Evolutionary conservation across 2,329 filamentous ascomycete species (phyloP), one percentile per base, ranked within the genome.

Genomic region (Alternaria tenuissima): DNA sequence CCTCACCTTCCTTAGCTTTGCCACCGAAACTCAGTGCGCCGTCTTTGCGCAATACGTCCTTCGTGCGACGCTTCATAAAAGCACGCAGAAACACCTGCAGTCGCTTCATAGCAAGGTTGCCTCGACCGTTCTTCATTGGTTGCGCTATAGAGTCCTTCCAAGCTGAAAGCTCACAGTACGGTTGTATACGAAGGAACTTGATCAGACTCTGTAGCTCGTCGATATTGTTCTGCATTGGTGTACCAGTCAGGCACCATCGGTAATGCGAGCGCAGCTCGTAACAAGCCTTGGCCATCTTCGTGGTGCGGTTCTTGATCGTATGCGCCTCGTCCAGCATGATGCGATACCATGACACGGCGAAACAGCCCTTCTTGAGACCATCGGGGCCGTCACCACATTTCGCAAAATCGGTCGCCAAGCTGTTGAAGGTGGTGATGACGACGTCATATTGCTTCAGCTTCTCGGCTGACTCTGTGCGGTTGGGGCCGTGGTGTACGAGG

Each of bases 21-120:
- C 90, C 89, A 38, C 91, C 91, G 26, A 91, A 89, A 61, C 91
- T 91, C 18, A 96, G 82, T 1, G 92, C 92, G 11, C 92, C 92
- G 11, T 92, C 92, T 69, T 93, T 86, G 79, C 95, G 97, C 62
- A 99, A 82, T n/a, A 99, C 92, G 22, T 97, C 93, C 79, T 99
- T 99, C 8, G 94, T 98, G 42, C 95, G 89, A n/a, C 95, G 89
- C 82, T 98, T 97, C 95, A 99, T 99, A 81, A 97, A 97, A 56
- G 93, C 94, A 55, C 91, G 90, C 4, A 99, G 82, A 62, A 96
- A 88, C 57, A 91, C 88, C 68, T 97, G 93, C 32, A 99, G 83
- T 44, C 95, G 88, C 52, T 89, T 87, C 76, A 99, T 96, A 16
- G 95, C 94, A 59, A 98, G 86, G 55, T 94, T 91, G 11, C 94